Base-by-base conservation (phyloP, 2,329 filamentous ascomycete genomes). In the Coniosporium tulheliwenetii region DNA sequence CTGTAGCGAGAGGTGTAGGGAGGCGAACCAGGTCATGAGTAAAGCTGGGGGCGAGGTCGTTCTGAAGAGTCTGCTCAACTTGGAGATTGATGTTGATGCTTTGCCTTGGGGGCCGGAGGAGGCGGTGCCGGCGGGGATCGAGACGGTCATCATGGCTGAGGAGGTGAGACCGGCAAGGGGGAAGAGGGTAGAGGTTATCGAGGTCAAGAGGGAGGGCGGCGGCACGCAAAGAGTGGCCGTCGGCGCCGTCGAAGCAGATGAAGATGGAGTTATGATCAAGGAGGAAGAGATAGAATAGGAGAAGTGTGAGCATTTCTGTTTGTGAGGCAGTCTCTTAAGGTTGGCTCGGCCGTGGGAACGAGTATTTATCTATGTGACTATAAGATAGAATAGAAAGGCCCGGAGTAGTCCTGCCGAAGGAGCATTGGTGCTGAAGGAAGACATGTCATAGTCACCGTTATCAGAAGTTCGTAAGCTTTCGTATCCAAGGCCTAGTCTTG, bases 21-120 rank as follows among this genome's bases (percentile, higher is more conserved):
- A 94, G 59, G 74, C 77, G 41, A 95, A 95, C 55, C 75, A 84
- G 52, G 86, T 96, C 8, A 91, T 95, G 81, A 91, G 83, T 53
- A 96, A 95, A 60, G 84, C 81, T 0, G 89, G 89, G 0, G 80
- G 82, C 7, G 76, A 75, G 42, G 86, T 95, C 16, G 77, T 96
- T 29, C 62, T 96, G 43, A 82, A 80, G 61, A 76, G 73, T 45
- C 56, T 95, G 41, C 58, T 95, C 40, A 79, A 80, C 14, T 68
- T 77, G 57, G 75, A 86, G 29, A 81, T 95, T 42, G 84, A 94
- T 58, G 62, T 93, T 3, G 85, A 93, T 33, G 67, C 70, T n/a
- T 60, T 96, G 53, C 87, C 87, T 0, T 91, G 86, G 77, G 87
- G 86, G 0, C 79, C 81, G 1, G 85, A 91, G 49, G 70, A 75